Base-by-base conservation (phyloP, 2,329 filamentous ascomycete genomes). In the Calonectria hawksworthii region DNA sequence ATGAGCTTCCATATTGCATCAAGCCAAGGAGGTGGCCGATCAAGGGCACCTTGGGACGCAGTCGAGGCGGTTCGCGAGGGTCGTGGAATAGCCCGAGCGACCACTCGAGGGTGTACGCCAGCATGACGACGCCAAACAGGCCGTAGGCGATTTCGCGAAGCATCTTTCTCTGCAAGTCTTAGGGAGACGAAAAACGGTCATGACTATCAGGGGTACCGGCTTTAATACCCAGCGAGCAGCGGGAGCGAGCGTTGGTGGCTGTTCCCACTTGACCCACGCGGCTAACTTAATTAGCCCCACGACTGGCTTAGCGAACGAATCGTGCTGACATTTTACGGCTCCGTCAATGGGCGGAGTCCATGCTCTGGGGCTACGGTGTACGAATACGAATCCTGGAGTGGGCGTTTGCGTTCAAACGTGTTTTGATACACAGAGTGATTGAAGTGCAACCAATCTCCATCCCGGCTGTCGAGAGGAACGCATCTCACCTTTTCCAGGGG, bases 11-110 rank as follows among this genome's bases (percentile, higher is more conserved):
- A n/a, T 78, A 59, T 32, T 59, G 64, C 1, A 79, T 61, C 73
- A 79, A 71, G 3, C 78, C 78, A 9, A 77, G 38, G 1, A 79
- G 5, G 10, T 80, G 78, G 0, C 79, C 79, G 51, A 80, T 67
- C 14, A 80, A 51, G 1, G 79, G 79, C 14, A 80, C 68, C 13
- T 44, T 72, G 0, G 77, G 54, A 2, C 70, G 75, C 0, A 80
- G 18, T 13, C 78, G 71, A 10, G 72, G 74, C 0, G 79, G 79
- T 11, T 80, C 79, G 0, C 75, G 54, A 1, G 77, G 69, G 52
- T 80, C 78, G 18, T 80, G 78, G 14, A 77, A 75, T 0, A 80
- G 52, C 0, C 66, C 70, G 2, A 80, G 34, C 2, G 75, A 50
- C 74, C 77, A 77, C 71, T 80, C 78, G 51, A 44, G 16, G 6